Percentiles rank a stretch among this genome's conserved stretches.
These are phyloP conservation scores for Podospora anserina DNA, from an alignment of 495 filamentous ascomycete genomes.

Conservation along the genomic window DNA sequence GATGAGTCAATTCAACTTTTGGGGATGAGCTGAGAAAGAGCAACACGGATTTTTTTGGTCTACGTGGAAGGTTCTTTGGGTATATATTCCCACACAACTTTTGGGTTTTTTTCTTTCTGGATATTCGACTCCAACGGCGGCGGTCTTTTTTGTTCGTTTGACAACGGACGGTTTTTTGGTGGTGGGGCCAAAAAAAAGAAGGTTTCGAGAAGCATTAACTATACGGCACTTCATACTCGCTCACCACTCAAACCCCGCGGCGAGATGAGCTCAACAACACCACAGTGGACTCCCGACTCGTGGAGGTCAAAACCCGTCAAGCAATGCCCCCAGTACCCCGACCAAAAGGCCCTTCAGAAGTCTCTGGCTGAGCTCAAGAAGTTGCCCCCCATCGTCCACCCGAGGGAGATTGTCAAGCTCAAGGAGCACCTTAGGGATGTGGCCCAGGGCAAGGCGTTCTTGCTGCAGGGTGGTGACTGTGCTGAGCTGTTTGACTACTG, in stretches of 20 bases:
- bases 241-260: background rate
- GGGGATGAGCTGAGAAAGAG: background rate
- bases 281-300: constrained; percentile 60
- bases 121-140: background rate
- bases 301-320: constrained; percentile 91
- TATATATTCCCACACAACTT: background rate
- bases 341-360: constrained; percentile 59
- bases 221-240: background rate
- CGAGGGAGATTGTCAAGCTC: constrained; percentile 76
- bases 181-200: constrained; percentile 1
- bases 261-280: constrained; percentile 17
- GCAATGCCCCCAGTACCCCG: constrained; percentile 79
- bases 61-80: too few species aligned
- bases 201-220: background rate
- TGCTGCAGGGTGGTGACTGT: constrained; percentile 95
- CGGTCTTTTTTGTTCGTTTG: background rate
- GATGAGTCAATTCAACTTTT: background rate
- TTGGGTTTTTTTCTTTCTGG: background rate
- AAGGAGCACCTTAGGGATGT: constrained; percentile 76
- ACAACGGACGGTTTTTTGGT: background rate
- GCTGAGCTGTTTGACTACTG: constrained; percentile 98
- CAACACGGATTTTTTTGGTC: background rate
- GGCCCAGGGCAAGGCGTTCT: constrained; percentile 86
- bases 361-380: constrained; percentile 67
- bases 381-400: constrained; percentile 87